Base-by-base conservation (phyloP, 2,329 filamentous ascomycete genomes). In the Trichoderma endophyticum region DNA sequence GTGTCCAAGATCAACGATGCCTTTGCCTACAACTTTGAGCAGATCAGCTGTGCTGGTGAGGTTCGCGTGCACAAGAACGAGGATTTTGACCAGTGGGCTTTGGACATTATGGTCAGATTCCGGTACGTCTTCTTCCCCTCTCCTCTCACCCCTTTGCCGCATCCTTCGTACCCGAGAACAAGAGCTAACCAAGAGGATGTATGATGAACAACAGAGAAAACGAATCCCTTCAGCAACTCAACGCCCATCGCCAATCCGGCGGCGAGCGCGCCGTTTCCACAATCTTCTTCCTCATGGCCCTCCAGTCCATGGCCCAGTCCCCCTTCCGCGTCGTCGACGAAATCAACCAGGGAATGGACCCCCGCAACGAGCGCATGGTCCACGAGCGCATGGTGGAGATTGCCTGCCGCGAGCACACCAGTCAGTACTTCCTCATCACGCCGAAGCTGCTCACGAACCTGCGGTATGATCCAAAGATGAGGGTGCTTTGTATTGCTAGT, bases 281-380 rank as follows among this genome's bases (percentile, higher is more conserved):
- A 15, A 97, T 98, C 79, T 99, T 98, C 87, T 99, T 97, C 83
- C 93, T 99, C 71, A 98, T 99, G 95, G 94, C 96, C 6, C 88
- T 99, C 30, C 96, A 99, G 81, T 93, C 93, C 64, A 91, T 99
- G 77, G 95, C 96, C 18, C 92, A 94, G 77, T 94, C 95, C 4
- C 96, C 96, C 1, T 99, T 99, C 88, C 94, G 96, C 67, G 95
- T 99, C 64, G 96, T 99, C 72, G 96, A 99, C 82, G 96, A 99
- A 84, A 99, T 99, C 86, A 99, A 99, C 80, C 96, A 99, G 83
- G 96, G 96, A 75, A 99, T 99, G 96, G 96, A 99, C 81, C 96
- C 95, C 57, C 91, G 96, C 77, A 99, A 99, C 82, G 96, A 99
- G 83, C 93, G 96, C 76, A 97, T 98, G 89, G 95, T 99, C 18